Conservation (phyloP, 2,329 filamentous ascomycete species). For the Sporothrix protearum region DNA sequence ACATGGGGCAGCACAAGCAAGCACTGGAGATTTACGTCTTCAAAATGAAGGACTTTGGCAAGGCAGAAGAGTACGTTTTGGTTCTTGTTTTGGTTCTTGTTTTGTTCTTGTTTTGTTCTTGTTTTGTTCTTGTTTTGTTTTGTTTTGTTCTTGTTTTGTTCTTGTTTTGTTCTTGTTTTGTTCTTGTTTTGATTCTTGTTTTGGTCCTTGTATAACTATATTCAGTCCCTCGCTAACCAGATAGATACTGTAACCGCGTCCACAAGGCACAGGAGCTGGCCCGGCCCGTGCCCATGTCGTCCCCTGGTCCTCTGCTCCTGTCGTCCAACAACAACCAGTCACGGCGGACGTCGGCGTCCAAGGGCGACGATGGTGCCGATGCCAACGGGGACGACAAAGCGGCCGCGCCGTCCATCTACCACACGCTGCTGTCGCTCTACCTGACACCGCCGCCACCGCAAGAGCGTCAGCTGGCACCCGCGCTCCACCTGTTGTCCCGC, state of each 20-base stretch:
- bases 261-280: conserved; percentile 57
- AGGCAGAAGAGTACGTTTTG: conserved; percentile 87
- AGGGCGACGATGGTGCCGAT: conserved; percentile 25
- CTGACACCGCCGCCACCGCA: conserved; percentile 74
- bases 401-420: conserved; percentile 72
- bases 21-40: conserved; percentile 98
- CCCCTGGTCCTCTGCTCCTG: neutral
- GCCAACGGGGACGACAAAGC: conserved; percentile 39
- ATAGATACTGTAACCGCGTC: conserved; percentile 81
- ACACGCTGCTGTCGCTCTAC: conserved; percentile 85
- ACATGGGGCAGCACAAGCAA: conserved; percentile 93
- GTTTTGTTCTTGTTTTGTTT: neutral
- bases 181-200: conserved; percentile 12
- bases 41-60: conserved; percentile 78
- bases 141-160: conserved; percentile 11
- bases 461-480: conserved; percentile 69
- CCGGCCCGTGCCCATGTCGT: conserved; percentile 22
- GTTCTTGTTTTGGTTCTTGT: neutral
- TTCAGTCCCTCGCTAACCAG: conserved; percentile 8
- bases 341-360: conserved; percentile 34
- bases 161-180: too few relatives aligned
- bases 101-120: conserved; percentile 21
- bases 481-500: conserved; percentile 80
- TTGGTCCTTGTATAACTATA: too few relatives aligned
- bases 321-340: conserved; percentile 6